phyloP scores from a whole-genome alignment of 83 land plant species.

The Thuja plicata region DNA sequence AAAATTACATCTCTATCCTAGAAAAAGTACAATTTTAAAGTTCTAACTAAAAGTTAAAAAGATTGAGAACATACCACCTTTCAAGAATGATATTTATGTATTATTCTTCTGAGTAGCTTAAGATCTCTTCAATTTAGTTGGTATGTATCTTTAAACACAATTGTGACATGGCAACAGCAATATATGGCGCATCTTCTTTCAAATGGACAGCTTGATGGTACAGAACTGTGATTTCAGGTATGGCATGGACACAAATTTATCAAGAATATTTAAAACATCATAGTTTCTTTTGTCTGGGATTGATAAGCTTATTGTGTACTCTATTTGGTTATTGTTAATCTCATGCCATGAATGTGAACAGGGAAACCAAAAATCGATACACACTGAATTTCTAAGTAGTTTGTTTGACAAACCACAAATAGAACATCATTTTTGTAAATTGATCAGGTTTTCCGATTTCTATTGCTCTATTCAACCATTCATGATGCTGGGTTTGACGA shows the following conservation, averaged over 20 bases:
- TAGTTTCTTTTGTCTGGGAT: background rate
- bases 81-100: no score
- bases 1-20: no score
- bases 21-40: no score
- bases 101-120: no score
- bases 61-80: no score
- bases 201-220: conserved; percentile 67
- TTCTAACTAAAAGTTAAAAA: no score
- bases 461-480: background rate
- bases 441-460: background rate
- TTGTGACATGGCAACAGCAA: conserved; percentile 34
- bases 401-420: background rate
- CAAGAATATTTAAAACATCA: background rate
- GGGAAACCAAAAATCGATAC: background rate
- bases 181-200: conserved; percentile 77
- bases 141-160: no score
- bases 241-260: background rate
- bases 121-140: no score
- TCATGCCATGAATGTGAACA: background rate
- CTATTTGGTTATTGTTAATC: background rate
- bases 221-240: conserved; percentile 20
- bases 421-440: background rate
- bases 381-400: background rate
- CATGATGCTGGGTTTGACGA: background rate
- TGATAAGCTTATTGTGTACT: background rate